Base-by-base conservation (phyloP, 1,284 basidiomycete species). In the Apiotrichum veenhuisii region DNA sequence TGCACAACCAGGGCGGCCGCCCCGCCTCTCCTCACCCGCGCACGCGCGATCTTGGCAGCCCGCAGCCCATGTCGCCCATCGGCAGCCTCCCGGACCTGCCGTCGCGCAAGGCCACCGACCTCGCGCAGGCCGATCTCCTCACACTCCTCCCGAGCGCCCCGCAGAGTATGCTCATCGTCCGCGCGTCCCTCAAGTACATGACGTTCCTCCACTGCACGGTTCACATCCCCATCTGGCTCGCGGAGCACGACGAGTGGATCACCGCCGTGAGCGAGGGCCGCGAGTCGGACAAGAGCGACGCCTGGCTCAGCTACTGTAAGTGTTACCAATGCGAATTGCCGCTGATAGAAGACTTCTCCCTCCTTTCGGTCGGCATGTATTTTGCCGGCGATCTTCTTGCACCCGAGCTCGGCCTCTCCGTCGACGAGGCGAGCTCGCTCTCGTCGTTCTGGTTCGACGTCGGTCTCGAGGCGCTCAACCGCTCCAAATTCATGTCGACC, bases 241-340 rank as follows among this genome's bases (percentile, higher is more conserved):
- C 37, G 5, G 62, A 66, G 42, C 67, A 69, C 36, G 64, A 67
- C 40, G 52, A 57, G 44, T 69, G 67, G 67, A 64, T 66, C 23
- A 43, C 44, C 8, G 55, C 51, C 0, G 46, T 67, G 11, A 60
- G 54, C 43, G 56, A 59, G 26, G 62, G 62, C 17, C 37, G 54
- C 10, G 52, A 57, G 41, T 44, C 47, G 18, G 58, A 54, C 22
- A 63, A 63, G 52, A 52, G 58, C 37, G 62, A 63, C 33, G 62
- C 62, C 10, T 63, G 62, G 62, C 36, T 63, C 5, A 59, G 57
- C 15, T 56, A 54, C 36, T 62, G 60, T 62, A 36, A 58, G 60
- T 55, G 5, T 5, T 20, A 9, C 0, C 27, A 17, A 2, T 15
- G 12, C 14, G 18, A 1, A 15, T 15, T 2, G 1, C 12, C 22